phyloP scores from a whole-genome alignment of 352 stramenopile species.

The Elongisporangium undulatum region DNA sequence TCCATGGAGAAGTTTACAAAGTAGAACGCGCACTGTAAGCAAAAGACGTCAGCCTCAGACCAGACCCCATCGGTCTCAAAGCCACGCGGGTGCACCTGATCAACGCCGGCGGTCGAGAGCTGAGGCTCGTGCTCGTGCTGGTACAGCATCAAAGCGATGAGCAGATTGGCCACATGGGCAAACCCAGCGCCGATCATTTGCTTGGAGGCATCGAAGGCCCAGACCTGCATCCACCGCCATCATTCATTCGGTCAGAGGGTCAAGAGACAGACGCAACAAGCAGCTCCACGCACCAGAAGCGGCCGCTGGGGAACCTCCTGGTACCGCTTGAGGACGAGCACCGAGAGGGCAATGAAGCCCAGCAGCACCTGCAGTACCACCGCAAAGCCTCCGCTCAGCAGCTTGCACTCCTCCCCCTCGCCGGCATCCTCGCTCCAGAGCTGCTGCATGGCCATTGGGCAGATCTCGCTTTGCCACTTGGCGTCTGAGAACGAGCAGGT shows the following conservation, averaged over 20 bases:
- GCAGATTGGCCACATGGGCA: conserved; percentile 77
- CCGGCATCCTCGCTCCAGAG: not conserved
- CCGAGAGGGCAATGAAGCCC: conserved; percentile 78
- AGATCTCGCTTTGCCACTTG: not conserved
- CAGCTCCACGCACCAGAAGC: conserved; percentile 40
- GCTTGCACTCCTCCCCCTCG: conserved; percentile 62
- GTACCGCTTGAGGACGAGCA: conserved; percentile 74
- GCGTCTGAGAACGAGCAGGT: not conserved
- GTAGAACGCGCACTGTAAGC: conserved; percentile 72
- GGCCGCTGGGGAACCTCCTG: conserved; percentile 69
- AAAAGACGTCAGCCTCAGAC: conserved; percentile 3
- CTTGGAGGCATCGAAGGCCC: conserved; percentile 85
- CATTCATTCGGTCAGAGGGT: not conserved
- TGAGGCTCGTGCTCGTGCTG: conserved; percentile 40
- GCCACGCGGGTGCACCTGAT: conserved; percentile 35
- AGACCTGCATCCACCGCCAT: conserved; percentile 34
- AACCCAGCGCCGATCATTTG: conserved; percentile 83
- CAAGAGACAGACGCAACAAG: conserved; percentile 1
- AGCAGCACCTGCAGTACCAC: conserved; percentile 71
- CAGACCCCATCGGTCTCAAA: not conserved
- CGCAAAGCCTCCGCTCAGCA: conserved; percentile 77
- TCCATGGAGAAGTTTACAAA: conserved; percentile 89
- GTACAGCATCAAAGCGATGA: conserved; percentile 87
- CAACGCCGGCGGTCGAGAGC: conserved; percentile 23
- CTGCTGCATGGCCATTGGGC: not conserved